Conservation (phyloP, 108 stramenopile genomes). For the Skeletonema potamos region DNA sequence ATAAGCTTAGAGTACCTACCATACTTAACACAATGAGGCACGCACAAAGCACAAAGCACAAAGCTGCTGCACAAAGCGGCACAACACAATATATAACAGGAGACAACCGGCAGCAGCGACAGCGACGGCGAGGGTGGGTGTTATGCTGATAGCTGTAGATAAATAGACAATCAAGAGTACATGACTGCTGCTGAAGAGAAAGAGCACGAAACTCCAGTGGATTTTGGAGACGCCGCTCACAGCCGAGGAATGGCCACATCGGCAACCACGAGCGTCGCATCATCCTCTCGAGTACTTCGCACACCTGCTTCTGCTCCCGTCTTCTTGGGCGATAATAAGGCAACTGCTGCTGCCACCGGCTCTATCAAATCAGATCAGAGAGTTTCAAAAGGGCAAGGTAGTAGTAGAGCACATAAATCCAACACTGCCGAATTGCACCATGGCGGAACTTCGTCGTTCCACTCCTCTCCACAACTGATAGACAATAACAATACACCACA, state of each 20-base stretch:
- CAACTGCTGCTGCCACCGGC: neutral
- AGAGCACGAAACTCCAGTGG: constrained; percentile 14
- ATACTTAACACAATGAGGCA: too few relatives aligned
- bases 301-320: constrained; percentile 22
- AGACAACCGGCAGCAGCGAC: too few relatives aligned
- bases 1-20: too few relatives aligned
- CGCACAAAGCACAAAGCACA: too few relatives aligned
- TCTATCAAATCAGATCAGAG: neutral
- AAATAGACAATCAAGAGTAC: neutral
- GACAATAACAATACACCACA: constrained; percentile 4
- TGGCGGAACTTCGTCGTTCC: constrained; percentile 2
- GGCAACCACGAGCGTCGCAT: constrained; percentile 11
- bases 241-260: neutral
- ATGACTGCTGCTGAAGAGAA: neutral
- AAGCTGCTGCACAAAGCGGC: too few relatives aligned
- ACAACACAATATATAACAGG: too few relatives aligned
- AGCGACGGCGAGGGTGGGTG: too few relatives aligned
- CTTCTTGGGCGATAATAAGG: neutral
- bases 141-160: too few relatives aligned
- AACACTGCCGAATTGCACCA: neutral
- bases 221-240: neutral
- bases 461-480: constrained; percentile 8
- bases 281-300: constrained; percentile 11
- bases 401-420: neutral
- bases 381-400: neutral